A percentile compares a stretch with the other conserved stretches of the same genome.
Conservation (phyloP, 208 protist species). For the Vickermania spadyakhi region DNA sequence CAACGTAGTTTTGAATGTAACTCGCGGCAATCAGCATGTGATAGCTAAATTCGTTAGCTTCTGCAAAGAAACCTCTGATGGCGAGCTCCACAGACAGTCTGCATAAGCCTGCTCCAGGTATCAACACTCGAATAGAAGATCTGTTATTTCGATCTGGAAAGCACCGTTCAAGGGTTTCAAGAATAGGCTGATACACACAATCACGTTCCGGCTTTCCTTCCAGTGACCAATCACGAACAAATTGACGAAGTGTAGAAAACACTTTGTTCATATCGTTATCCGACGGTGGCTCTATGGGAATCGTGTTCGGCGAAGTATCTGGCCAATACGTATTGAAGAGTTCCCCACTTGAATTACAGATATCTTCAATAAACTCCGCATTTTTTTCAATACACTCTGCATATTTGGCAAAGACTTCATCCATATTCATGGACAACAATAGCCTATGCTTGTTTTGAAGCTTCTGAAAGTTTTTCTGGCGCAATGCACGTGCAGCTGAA, state of each 20-base stretch:
- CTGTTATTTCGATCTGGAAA: conserved; percentile 60
- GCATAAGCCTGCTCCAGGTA: conserved; percentile 88
- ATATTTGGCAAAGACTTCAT: conserved; percentile 70
- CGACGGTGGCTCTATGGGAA: conserved; percentile 56
- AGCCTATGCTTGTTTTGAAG: conserved; percentile 64
- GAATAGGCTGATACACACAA: conserved; percentile 83
- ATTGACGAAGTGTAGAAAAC: conserved; percentile 92
- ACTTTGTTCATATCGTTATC: conserved; percentile 92
- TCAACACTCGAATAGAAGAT: conserved; percentile 57
- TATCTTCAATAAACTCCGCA: conserved; percentile 72
- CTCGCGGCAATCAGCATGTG: conserved; percentile 96
- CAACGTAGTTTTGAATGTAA: conserved; percentile 93
- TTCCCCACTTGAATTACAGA: conserved; percentile 70
- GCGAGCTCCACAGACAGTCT: conserved; percentile 93
- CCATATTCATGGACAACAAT: conserved; percentile 66
- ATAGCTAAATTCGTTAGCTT: conserved; percentile 97
- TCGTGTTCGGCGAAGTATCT: conserved; percentile 52
- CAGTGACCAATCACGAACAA: conserved; percentile 92
- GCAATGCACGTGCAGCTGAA: conserved; percentile 56
- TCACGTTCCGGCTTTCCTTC: conserved; percentile 89
- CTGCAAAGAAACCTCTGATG: conserved; percentile 80
- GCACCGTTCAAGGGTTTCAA: conserved; percentile 64
- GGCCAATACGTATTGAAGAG: conserved; percentile 90
- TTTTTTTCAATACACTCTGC: conserved; percentile 73
- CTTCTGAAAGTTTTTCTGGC: conserved; percentile 67